These are phyloP conservation scores for Orbilia brochopaga DNA, from an alignment of 2,329 filamentous ascomycete genomes.

Conservation along the genomic window DNA sequence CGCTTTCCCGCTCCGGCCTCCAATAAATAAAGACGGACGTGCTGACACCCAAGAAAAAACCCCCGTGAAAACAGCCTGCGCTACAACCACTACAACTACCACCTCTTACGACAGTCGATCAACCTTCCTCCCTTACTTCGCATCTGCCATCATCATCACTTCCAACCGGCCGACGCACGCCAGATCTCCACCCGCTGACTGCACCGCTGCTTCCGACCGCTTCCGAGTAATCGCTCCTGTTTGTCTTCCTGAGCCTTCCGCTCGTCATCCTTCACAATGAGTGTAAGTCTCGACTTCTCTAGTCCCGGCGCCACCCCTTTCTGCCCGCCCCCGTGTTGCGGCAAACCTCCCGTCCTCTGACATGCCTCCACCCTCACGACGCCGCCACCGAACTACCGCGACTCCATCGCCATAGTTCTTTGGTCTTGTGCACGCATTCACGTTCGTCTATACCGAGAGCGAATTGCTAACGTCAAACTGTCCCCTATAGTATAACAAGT, in stretches of 20 bases:
- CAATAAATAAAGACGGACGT: too few species aligned
- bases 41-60: constrained; percentile 1
- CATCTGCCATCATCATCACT: not conserved
- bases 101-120: too few species aligned
- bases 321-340: constrained; percentile 20
- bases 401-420: not conserved
- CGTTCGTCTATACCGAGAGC: too few species aligned
- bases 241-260: constrained; percentile 8
- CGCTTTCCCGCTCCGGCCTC: too few species aligned
- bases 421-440: too few species aligned
- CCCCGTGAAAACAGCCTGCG: too few species aligned
- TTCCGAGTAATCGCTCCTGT: constrained; percentile 10
- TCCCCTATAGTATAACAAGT: constrained; percentile 34
- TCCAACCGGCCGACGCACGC: not conserved
- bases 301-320: constrained; percentile 16
- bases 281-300: constrained; percentile 18
- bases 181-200: not conserved
- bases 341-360: not conserved
- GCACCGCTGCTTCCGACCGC: constrained; percentile 14
- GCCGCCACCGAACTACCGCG: constrained; percentile 12
- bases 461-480: constrained; percentile 14
- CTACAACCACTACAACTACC: too few species aligned
- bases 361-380: not conserved
- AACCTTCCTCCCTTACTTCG: too few species aligned
- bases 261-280: constrained; percentile 33